Percentiles rank a stretch among this genome's conserved stretches.
Conservation (phyloP, 1,139 yeast species). For the Lodderomyces theae region DNA sequence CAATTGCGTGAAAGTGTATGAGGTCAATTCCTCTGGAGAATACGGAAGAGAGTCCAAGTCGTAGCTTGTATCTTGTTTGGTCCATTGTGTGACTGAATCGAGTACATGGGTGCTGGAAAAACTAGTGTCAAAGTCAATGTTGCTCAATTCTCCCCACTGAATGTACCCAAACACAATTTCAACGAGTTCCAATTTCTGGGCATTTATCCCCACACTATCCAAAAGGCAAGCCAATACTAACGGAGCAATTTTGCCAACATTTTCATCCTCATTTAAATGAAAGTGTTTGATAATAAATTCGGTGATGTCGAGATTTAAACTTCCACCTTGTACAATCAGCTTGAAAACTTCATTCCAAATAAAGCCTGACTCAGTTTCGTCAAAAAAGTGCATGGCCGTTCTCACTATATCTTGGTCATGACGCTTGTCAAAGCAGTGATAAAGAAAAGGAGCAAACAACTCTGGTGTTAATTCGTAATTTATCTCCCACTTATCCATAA, state of each 20-base stretch:
- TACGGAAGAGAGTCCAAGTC: background rate
- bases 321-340: slow-evolving; percentile 14
- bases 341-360: slow-evolving; percentile 68
- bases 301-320: slow-evolving; percentile 41
- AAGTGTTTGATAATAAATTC: slow-evolving; percentile 61
- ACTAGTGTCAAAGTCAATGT: background rate
- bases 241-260: slow-evolving; percentile 75
- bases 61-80: background rate
- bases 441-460: slow-evolving; percentile 63
- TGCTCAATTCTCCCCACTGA: background rate
- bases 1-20: background rate
- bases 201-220: slow-evolving; percentile 13
- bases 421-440: slow-evolving; percentile 25
- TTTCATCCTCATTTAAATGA: slow-evolving; percentile 81
- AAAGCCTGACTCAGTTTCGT: slow-evolving; percentile 73
- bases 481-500: slow-evolving; percentile 93
- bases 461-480: slow-evolving; percentile 70
- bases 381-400: slow-evolving; percentile 70
- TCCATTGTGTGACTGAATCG: background rate
- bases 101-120: background rate
- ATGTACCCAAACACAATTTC: slow-evolving; percentile 14
- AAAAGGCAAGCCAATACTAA: slow-evolving; percentile 53
- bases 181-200: slow-evolving; percentile 34
- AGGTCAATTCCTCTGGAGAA: background rate
- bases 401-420: slow-evolving; percentile 44